A percentile compares a stretch with the other conserved stretches of the same genome.
phyloP scores from a whole-genome alignment of 1,284 basidiomycete species.

The Schizophyllum amplum region DNA sequence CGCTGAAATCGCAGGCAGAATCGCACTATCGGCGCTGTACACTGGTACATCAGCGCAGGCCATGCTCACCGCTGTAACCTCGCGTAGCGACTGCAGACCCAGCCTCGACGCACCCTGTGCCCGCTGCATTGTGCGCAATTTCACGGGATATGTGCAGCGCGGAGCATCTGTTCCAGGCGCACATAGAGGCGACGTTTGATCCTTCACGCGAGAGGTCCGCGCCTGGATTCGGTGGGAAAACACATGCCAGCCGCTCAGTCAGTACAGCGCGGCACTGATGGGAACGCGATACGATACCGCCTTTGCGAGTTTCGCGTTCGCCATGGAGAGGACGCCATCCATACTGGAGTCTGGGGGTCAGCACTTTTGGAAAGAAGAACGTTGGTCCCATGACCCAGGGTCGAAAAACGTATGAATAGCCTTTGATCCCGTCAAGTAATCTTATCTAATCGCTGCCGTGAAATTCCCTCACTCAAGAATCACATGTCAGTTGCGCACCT shows the following conservation, averaged over 20 bases:
- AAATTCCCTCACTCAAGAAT: background rate
- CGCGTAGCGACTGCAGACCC: background rate
- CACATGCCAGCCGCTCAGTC: slow-evolving; percentile 2
- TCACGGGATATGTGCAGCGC: background rate
- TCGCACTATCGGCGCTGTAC: background rate
- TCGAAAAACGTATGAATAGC: background rate
- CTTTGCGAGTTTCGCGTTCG: no score
- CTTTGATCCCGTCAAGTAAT: background rate
- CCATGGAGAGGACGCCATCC: no score
- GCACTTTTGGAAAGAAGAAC: background rate
- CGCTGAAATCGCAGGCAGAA: no score
- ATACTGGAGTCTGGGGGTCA: no score
- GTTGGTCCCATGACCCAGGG: background rate
- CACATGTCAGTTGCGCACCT: background rate
- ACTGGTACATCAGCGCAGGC: no score
- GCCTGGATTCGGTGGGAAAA: slow-evolving; percentile 1
- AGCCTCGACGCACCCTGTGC: background rate
- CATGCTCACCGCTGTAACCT: background rate
- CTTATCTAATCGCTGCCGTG: background rate
- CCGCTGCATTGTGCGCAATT: background rate
- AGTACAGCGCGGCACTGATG: background rate
- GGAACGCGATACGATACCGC: no score
- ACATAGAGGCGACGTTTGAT: background rate
- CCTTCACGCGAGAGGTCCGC: background rate
- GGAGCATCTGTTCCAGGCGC: background rate